Percentiles rank a stretch among this genome's conserved stretches.
These are phyloP conservation scores for Scheffersomyces insectosa DNA, from an alignment of 1,139 yeast genomes.

Conservation along the genomic window DNA sequence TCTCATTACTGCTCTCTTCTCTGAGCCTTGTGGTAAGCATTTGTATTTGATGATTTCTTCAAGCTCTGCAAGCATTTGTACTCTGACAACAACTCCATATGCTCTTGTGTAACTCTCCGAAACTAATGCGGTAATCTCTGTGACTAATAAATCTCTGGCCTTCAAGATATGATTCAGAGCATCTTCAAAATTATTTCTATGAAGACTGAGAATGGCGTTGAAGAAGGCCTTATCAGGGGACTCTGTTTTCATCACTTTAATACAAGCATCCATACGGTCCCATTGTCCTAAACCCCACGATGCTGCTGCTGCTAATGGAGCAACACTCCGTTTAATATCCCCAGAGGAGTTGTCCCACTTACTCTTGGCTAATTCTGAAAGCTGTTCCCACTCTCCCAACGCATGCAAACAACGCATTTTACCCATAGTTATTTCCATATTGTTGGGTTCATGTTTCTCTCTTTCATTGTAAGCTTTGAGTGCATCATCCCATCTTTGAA, in stretches of 20 bases:
- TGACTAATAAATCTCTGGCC: conserved; percentile 86
- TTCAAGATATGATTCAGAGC: conserved; percentile 76
- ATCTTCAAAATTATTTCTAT: conserved; percentile 80
- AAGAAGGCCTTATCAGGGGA: conserved; percentile 95
- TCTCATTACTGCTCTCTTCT: conserved; percentile 74
- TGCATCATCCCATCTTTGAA: conserved; percentile 99
- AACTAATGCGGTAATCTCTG: conserved; percentile 92
- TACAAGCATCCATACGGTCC: conserved; percentile 94
- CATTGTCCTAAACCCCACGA: conserved; percentile 99
- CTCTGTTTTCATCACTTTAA: conserved; percentile 83
- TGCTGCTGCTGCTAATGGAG: conserved; percentile 98
- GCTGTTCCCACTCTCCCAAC: conserved; percentile 95
- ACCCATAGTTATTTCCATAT: conserved; percentile 89
- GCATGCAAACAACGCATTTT: conserved; percentile 98
- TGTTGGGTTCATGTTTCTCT: conserved; percentile 55
- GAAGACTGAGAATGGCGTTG: conserved; percentile 84
- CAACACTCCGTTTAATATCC: conserved; percentile 81
- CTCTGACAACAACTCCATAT: conserved; percentile 92
- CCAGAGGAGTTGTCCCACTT: conserved; percentile 78
- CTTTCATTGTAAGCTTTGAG: conserved; percentile 81
- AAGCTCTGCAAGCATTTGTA: conserved; percentile 94
- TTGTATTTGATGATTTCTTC: conserved; percentile 94
- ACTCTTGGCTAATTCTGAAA: conserved; percentile 80
- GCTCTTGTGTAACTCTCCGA: conserved; percentile 97
- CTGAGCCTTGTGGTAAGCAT: conserved; percentile 78